These are phyloP conservation scores for Pelargonium fulgidum DNA, from an alignment of 441 rosid genomes.

Conservation along the genomic window DNA sequence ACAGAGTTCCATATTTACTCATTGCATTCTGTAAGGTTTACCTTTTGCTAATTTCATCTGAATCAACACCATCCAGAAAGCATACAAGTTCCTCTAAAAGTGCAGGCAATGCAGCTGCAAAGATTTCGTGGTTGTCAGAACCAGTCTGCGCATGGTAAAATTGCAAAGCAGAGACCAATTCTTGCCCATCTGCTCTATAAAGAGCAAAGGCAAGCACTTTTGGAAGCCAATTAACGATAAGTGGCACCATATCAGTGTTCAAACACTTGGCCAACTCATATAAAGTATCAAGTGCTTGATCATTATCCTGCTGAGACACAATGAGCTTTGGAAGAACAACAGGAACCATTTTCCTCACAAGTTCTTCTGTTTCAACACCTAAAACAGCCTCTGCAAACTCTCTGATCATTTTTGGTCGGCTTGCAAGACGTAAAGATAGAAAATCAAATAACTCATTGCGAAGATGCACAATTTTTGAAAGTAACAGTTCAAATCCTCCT, in stretches of 20 bases:
- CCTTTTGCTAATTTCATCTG: slow-evolving; percentile 72
- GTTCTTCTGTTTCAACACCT: slow-evolving; percentile 66
- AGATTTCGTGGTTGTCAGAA: slow-evolving; percentile 85
- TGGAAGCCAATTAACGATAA: slow-evolving; percentile 85
- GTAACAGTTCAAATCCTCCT: slow-evolving; percentile 68
- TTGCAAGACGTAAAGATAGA: slow-evolving; percentile 57
- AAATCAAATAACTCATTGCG: slow-evolving; percentile 62
- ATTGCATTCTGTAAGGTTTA: slow-evolving; percentile 23
- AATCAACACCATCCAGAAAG: slow-evolving; percentile 75
- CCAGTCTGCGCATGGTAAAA: slow-evolving; percentile 80
- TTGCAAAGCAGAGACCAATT: slow-evolving; percentile 66
- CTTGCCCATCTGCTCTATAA: slow-evolving; percentile 56
- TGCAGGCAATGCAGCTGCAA: slow-evolving; percentile 93
- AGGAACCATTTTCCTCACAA: slow-evolving; percentile 77
- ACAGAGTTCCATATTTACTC: slow-evolving; percentile 5
- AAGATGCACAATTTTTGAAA: slow-evolving; percentile 54
- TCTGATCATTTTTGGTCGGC: slow-evolving; percentile 61
- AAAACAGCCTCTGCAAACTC: slow-evolving; percentile 93
- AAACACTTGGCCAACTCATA: slow-evolving; percentile 68
- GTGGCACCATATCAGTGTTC: slow-evolving; percentile 62
- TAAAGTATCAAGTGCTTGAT: slow-evolving; percentile 54
- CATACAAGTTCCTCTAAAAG: slow-evolving; percentile 93
- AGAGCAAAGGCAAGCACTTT: slow-evolving; percentile 96
- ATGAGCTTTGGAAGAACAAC: slow-evolving; percentile 90
- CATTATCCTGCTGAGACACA: slow-evolving; percentile 65